Evolutionary conservation across 805 yeast genomes (phyloP).

Genomic region (Maudiozyma turicensis): DNA sequence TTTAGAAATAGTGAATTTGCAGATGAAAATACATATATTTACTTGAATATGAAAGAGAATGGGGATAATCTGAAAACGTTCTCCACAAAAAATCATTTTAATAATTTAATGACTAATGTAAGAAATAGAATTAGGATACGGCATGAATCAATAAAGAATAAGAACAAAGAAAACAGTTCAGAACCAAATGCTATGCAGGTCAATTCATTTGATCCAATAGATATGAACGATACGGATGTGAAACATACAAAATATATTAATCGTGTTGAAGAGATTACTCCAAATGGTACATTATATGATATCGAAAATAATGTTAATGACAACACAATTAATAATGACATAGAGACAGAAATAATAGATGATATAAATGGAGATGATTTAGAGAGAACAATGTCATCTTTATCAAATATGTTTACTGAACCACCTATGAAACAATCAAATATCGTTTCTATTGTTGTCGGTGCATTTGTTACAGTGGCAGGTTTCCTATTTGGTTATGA

Average conservation of each 20-base stretch:
- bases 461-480: constrained; percentile 79
- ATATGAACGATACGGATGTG: not conserved
- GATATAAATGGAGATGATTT: not conserved
- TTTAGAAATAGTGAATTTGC: too few relatives aligned
- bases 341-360: not conserved
- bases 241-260: not conserved
- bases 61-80: not conserved
- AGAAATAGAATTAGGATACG: constrained; percentile 1
- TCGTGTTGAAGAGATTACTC: not conserved
- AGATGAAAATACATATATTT: too few relatives aligned
- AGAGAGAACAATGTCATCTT: not conserved
- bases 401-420: constrained; percentile 18
- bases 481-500: constrained; percentile 87
- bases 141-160: not conserved
- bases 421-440: constrained; percentile 38
- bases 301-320: not conserved
- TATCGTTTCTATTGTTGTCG: constrained; percentile 61
- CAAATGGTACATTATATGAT: not conserved
- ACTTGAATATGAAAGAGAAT: too few relatives aligned
- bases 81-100: constrained; percentile 1
- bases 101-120: constrained; percentile 3
- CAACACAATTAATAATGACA: too few relatives aligned
- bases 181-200: not conserved
- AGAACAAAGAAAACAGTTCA: not conserved
- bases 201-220: not conserved